These are phyloP conservation scores for Artemisia princeps DNA, from an alignment of 140 eudicot species.

Conservation along the genomic window DNA sequence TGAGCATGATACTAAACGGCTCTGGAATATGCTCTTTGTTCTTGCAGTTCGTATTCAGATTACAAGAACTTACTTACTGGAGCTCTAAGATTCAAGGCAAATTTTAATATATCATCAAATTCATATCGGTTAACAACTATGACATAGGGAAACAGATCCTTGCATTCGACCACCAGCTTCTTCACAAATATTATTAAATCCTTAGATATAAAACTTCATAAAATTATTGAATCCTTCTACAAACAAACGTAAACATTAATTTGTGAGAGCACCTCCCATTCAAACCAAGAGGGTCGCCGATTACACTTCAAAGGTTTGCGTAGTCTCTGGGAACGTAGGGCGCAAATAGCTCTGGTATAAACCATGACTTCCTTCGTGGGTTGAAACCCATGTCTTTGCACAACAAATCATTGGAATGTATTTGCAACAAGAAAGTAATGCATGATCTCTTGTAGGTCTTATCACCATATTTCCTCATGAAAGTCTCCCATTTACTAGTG, in stretches of 20 bases:
- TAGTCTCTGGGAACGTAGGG: constrained; percentile 50
- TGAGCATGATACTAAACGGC: too few relatives aligned
- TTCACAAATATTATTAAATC: too few relatives aligned
- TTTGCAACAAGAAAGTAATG: constrained; percentile 34
- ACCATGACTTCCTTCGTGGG: constrained; percentile 43
- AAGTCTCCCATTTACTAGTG: constrained; percentile 34
- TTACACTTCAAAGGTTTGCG: constrained; percentile 20
- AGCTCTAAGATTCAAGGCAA: too few relatives aligned
- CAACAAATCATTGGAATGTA: constrained; percentile 46
- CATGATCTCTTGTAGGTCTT: constrained; percentile 42
- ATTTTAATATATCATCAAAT: too few relatives aligned
- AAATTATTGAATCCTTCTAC: not conserved
- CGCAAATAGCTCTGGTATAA: constrained; percentile 36
- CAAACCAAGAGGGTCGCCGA: not conserved
- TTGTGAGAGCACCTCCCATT: too few relatives aligned
- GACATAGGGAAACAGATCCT: too few relatives aligned
- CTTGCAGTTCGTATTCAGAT: too few relatives aligned
- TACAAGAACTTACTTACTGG: too few relatives aligned
- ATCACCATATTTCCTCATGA: constrained; percentile 20
- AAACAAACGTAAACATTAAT: not conserved
- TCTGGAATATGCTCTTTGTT: too few relatives aligned
- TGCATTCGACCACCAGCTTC: too few relatives aligned
- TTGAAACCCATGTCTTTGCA: constrained; percentile 54
- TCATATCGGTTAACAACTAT: too few relatives aligned
- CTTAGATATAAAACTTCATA: too few relatives aligned